phyloP scores from a whole-genome alignment of 225 moss, liverwort and hornwort species.

The Polytrichum commune region DNA sequence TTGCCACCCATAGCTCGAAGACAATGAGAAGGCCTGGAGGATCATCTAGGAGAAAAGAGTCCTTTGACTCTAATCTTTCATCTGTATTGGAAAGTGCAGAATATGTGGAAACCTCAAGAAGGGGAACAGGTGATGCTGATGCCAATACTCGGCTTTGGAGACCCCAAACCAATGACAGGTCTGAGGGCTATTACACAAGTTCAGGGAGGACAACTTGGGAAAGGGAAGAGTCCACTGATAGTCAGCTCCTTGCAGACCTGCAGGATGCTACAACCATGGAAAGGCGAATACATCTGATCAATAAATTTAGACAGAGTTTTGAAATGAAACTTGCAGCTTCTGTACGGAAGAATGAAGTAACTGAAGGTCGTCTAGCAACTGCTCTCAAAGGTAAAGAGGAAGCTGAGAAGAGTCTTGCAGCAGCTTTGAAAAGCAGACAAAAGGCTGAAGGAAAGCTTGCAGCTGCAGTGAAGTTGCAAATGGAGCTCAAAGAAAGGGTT shows the following conservation, averaged over 20 bases:
- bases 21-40: slow-evolving; percentile 25
- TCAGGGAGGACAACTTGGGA: slow-evolving; percentile 44
- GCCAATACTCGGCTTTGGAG: slow-evolving; percentile 20
- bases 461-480: slow-evolving; percentile 57
- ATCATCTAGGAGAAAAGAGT: slow-evolving; percentile 45
- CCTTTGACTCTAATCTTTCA: slow-evolving; percentile 50
- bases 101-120: slow-evolving; percentile 24
- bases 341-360: slow-evolving; percentile 58
- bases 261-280: slow-evolving; percentile 62
- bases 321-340: slow-evolving; percentile 79
- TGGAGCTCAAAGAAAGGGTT: slow-evolving; percentile 63
- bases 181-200: slow-evolving; percentile 36
- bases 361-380: slow-evolving; percentile 61
- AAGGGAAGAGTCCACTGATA: slow-evolving; percentile 68
- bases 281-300: slow-evolving; percentile 57
- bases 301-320: slow-evolving; percentile 56
- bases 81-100: slow-evolving; percentile 48
- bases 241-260: slow-evolving; percentile 60
- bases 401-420: slow-evolving; percentile 50
- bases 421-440: slow-evolving; percentile 59
- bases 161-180: slow-evolving; percentile 32
- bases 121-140: slow-evolving; percentile 17
- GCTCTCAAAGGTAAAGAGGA: slow-evolving; percentile 70
- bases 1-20: slow-evolving; percentile 25
- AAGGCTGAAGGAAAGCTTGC: slow-evolving; percentile 73